A percentile compares a stretch with the other conserved stretches of the same genome.
Conservation (phyloP, 2,329 filamentous ascomycete species). For the Monosporascus sp. region DNA sequence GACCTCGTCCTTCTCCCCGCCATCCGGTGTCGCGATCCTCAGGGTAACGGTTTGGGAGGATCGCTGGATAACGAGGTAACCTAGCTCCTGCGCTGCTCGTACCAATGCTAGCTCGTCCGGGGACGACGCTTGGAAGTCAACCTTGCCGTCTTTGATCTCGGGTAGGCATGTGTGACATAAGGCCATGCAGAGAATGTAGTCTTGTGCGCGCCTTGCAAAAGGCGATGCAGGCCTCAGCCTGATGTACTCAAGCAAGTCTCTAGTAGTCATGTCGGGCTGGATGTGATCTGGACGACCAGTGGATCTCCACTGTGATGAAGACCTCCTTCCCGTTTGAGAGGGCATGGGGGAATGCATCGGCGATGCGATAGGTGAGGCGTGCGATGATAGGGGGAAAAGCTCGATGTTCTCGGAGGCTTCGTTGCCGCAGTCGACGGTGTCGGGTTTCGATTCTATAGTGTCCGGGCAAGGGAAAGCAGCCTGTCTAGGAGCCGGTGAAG, state of each 20-base stretch:
- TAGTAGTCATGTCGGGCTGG: constrained; percentile 58
- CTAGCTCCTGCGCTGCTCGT: constrained; percentile 77
- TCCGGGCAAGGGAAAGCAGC: not conserved
- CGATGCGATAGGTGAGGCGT: constrained; percentile 8
- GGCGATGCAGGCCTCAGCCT: constrained; percentile 66
- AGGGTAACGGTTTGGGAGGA: constrained; percentile 64
- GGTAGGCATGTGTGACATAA: constrained; percentile 90
- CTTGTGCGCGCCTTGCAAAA: constrained; percentile 72
- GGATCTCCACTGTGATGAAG: constrained; percentile 29
- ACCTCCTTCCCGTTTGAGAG: constrained; percentile 19
- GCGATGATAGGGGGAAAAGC: constrained; percentile 20
- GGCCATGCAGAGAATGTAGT: constrained; percentile 79
- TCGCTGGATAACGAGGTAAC: constrained; percentile 70
- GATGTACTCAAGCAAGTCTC: constrained; percentile 74
- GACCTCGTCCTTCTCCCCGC: constrained; percentile 45
- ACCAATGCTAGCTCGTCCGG: constrained; percentile 88
- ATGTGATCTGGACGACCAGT: constrained; percentile 29
- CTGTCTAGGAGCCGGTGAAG: not conserved
- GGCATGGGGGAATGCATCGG: not conserved
- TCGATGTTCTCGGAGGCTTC: constrained; percentile 27
- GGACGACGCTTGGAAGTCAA: constrained; percentile 83
- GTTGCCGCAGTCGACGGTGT: constrained; percentile 8
- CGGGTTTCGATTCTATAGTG: not conserved
- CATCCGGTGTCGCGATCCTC: constrained; percentile 33
- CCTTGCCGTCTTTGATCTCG: constrained; percentile 64